These are phyloP conservation scores for Dissophora globulifera DNA, from an alignment of 192 early-diverging fungal genomes.

Conservation along the genomic window DNA sequence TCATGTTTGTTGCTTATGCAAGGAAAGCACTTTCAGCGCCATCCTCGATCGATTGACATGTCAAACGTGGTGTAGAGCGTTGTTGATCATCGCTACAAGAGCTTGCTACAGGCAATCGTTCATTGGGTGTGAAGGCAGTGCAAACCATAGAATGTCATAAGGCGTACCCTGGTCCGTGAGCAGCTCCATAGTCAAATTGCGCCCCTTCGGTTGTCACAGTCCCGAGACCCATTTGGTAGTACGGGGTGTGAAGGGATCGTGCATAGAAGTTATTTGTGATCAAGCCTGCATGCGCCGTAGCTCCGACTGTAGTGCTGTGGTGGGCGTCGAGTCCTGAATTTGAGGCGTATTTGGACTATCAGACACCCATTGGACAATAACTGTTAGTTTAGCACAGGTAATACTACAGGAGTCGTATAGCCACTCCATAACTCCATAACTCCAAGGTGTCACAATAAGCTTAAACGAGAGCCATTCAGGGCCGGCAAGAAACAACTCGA, in stretches of 20 bases:
- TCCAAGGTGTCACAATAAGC: constrained; percentile 22
- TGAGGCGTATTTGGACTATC: constrained; percentile 2
- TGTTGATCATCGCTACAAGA: too few species aligned
- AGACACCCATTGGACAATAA: neutral
- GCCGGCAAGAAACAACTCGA: neutral
- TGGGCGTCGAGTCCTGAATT: neutral
- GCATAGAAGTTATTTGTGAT: constrained; percentile 20
- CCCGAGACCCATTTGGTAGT: constrained; percentile 31
- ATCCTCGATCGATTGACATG: too few species aligned
- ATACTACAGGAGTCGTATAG: too few species aligned
- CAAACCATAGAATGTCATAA: neutral
- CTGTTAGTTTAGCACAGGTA: too few species aligned
- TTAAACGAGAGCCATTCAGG: neutral
- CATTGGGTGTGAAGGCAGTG: neutral
- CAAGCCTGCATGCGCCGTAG: constrained; percentile 5
- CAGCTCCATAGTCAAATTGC: constrained; percentile 13
- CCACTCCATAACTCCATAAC: constrained; percentile 33
- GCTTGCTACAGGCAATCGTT: neutral
- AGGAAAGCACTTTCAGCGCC: too few species aligned
- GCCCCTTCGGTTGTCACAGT: constrained; percentile 5
- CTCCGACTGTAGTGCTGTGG: constrained; percentile 1
- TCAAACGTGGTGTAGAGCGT: too few species aligned
- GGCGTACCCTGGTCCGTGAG: constrained; percentile 15
- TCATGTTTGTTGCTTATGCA: too few species aligned
- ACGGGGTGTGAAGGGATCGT: constrained; percentile 30